Base-by-base conservation (phyloP, 1,284 basidiomycete genomes). In the Grifola frondosa region DNA sequence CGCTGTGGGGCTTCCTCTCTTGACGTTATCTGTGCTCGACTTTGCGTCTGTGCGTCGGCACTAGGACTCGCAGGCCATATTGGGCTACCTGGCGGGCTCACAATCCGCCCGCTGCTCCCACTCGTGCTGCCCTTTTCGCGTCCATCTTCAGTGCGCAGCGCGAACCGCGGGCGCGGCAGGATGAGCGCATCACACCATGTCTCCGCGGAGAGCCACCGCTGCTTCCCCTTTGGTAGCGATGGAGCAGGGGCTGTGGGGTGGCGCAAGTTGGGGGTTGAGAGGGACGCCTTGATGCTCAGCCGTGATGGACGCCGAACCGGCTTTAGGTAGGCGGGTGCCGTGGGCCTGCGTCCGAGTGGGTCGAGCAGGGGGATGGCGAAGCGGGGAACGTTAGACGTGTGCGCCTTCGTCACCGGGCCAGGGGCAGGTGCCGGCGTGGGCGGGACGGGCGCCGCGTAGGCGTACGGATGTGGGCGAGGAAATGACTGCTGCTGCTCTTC, bases 171-270 rank as follows among this genome's bases (percentile, higher is more conserved):
- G 0, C 84, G 74, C 4, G 86, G 87, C 43, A 88, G 81, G 30
- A 89, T 62, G 4, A 89, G 53, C 2, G 85, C 86, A 53, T 88
- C 84, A 62, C 87, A 89, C 84, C 86, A 87, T 9, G 82, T 81
- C 63, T 88, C 84, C 0, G 84, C 77, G 2, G 80, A 77, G 2
- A 88, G 55, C 82, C 83, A 87, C 6, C 79, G 68, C 28, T 85
- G 81, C 49, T 70, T 77, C 16, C 67, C 65, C 58, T 67, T 75
- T 15, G 52, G 50, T n/a, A 50, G 51, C 6, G 49, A 32, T 6
- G 40, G 30, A 10, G 37, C 37, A 15, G 47, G 42, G 7, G 48
- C 42, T 3, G 46, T 40, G 4, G 40, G 46, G 9, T 64, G 50
- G 10, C 73, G 72, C 37, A 88, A 66, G 58, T 88, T 77, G 16